Evolutionary conservation across 1,284 basidiomycete species (phyloP).

Genomic region (Tylopilus sp.): DNA sequence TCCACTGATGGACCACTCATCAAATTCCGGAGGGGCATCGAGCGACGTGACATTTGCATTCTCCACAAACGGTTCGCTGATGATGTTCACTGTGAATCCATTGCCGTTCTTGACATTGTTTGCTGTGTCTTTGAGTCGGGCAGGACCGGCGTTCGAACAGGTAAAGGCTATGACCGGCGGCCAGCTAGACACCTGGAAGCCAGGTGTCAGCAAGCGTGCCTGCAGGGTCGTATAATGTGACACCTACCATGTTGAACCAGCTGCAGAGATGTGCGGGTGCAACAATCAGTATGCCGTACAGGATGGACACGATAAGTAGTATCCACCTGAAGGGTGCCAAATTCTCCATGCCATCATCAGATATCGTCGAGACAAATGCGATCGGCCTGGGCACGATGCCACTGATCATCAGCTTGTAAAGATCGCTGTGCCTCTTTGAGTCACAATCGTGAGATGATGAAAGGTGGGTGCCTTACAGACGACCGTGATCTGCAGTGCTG

Average conservation of each 20-base stretch:
- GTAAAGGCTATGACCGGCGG: conserved; percentile 72
- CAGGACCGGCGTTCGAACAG: conserved; percentile 46
- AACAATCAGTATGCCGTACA: conserved; percentile 1
- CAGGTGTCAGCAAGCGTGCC: not conserved
- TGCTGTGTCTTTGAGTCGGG: conserved; percentile 64
- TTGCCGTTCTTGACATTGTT: conserved; percentile 69
- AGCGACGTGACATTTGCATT: conserved; percentile 72
- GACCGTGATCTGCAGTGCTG: conserved; percentile 59
- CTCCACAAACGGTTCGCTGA: conserved; percentile 76
- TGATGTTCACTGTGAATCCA: conserved; percentile 76
- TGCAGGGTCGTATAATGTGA: too few relatives aligned
- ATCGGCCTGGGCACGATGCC: conserved; percentile 75
- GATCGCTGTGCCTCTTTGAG: conserved; percentile 33
- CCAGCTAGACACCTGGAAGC: conserved; percentile 53
- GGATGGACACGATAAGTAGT: conserved; percentile 1
- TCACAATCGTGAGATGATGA: too few relatives aligned
- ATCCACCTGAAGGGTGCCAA: conserved; percentile 67
- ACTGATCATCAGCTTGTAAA: conserved; percentile 66
- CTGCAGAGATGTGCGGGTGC: too few relatives aligned
- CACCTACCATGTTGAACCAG: too few relatives aligned
- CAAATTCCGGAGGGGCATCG: conserved; percentile 66
- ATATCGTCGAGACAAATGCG: conserved; percentile 73
- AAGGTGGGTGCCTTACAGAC: conserved; percentile 47
- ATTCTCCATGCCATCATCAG: conserved; percentile 64
- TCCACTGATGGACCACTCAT: conserved; percentile 76